Evolutionary conservation across 345 rosid genomes (phyloP).

Genomic region (Gossypium thurberi): DNA sequence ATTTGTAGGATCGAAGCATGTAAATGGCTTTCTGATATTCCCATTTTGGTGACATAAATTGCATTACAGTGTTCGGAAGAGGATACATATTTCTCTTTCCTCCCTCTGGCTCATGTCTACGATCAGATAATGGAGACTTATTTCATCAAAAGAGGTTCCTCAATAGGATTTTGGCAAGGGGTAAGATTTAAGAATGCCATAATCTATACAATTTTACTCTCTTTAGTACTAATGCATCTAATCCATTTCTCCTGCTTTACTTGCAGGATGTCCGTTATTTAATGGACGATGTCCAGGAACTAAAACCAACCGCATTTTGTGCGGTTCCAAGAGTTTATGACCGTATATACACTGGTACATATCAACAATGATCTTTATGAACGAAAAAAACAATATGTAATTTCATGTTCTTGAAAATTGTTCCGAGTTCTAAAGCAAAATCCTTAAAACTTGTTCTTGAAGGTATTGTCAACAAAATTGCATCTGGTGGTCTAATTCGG

Average conservation of each 20-base stretch:
- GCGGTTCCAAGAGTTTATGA: conserved; percentile 93
- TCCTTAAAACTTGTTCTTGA: conserved; percentile 20
- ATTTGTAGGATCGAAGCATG: background rate
- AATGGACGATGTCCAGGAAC: conserved; percentile 80
- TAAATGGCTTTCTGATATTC: background rate
- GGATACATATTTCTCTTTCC: conserved; percentile 87
- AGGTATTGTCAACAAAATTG: conserved; percentile 65
- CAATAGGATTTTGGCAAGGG: conserved; percentile 90
- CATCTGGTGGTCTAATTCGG: conserved; percentile 57
- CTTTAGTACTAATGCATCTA: background rate
- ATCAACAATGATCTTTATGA: background rate
- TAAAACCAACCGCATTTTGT: conserved; percentile 75
- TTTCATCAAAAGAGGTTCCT: conserved; percentile 67
- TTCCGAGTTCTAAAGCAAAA: background rate
- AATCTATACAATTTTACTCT: background rate
- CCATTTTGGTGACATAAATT: background rate
- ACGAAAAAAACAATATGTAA: background rate
- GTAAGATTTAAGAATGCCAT: conserved; percentile 32
- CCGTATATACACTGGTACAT: conserved; percentile 62
- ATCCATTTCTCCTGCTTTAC: background rate
- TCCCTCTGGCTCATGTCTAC: conserved; percentile 85
- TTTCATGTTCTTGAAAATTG: background rate
- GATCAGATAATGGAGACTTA: conserved; percentile 80
- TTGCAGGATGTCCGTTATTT: conserved; percentile 61
- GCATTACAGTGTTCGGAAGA: conserved; percentile 53